A percentile compares a stretch with the other conserved stretches of the same genome.
Conservation (phyloP, 495 filamentous ascomycete genomes). For the Podospora pseudoanserina region DNA sequence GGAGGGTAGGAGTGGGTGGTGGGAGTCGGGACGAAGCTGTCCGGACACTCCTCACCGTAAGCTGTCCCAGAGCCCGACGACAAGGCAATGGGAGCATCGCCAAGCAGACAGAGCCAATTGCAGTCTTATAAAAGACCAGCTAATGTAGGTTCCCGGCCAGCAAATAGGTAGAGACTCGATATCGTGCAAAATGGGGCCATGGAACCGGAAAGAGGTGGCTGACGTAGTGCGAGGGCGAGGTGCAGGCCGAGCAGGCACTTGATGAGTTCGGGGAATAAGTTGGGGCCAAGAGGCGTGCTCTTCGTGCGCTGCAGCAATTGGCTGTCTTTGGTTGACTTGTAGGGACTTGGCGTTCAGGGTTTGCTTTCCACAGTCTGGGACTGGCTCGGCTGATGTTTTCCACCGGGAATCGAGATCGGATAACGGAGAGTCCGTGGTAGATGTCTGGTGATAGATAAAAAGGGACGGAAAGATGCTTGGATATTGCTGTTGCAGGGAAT, state of each 20-base stretch:
- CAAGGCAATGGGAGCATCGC: constrained; percentile 16
- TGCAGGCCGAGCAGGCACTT: neutral
- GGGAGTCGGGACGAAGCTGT: neutral
- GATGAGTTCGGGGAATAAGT: neutral
- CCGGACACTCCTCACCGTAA: constrained; percentile 10
- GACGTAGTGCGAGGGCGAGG: constrained; percentile 5
- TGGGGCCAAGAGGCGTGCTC: neutral
- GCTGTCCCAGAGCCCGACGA: constrained; percentile 11
- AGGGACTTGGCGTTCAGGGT: neutral
- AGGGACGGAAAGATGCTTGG: neutral
- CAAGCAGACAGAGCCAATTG: constrained; percentile 1
- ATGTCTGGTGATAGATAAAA: neutral
- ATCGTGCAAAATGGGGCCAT: constrained; percentile 15
- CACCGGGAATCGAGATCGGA: neutral
- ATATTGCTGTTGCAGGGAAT: neutral
- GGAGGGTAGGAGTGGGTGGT: constrained; percentile 14
- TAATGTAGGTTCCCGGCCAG: constrained; percentile 1
- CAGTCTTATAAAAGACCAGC: constrained; percentile 4
- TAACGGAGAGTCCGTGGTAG: neutral
- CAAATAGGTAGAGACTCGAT: neutral
- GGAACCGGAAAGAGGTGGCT: constrained; percentile 10
- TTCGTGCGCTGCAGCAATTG: neutral
- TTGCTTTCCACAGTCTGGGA: neutral
- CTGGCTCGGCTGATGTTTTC: neutral
- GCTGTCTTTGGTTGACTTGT: neutral